Base-by-base conservation (phyloP, 129 eudicot species). In the Calendula officinalis region DNA sequence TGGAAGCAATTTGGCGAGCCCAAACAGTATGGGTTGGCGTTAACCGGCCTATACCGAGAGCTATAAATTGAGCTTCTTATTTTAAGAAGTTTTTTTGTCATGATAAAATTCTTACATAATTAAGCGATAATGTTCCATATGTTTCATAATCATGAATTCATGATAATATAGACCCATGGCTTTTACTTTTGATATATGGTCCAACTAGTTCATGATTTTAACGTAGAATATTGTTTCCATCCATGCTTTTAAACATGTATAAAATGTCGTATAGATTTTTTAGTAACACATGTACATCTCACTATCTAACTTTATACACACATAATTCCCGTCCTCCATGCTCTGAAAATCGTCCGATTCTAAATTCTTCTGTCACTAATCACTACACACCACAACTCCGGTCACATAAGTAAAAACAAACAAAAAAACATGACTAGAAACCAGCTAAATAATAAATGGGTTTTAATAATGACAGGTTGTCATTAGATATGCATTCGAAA, bases 251-350 rank as follows among this genome's bases (percentile, higher is more conserved):
- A 55, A 64, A 73, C 78, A 64, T 36, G 78, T 47, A 65, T 73
- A 56, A 45, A 55, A 35, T 22, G 43, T 65, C 32, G 62, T 56
- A 65, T 73, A 13, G 33, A 27, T 16, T 64, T 36, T 11, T 65
- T 65, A 46, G 49, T 33, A 57, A 54, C 41, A 73, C 60, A 38
- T 47, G 17, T 66, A 66, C 78, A 65, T 66, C 73, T 73, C 67
- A 12, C 78, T 73, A 48, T 34, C 78, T 73, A 39, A 39, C 78
- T 72, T 46, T 65, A 65, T 59, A 73, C 64, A 46, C 2, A 4
- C 30, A 48, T 30, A 38, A 0, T 51, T 56, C 48, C 57, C 9
- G 47, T 56, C 60, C 13, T 73, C 15, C 64, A 8, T 48, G 54
- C 47, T 59, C 54, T 7, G 43, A 66, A 67, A 73, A 55, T 49